Percentiles rank a stretch among this genome's conserved stretches.
These are phyloP conservation scores for Daedalea quercina DNA, from an alignment of 768 basidiomycete species.

Conservation along the genomic window DNA sequence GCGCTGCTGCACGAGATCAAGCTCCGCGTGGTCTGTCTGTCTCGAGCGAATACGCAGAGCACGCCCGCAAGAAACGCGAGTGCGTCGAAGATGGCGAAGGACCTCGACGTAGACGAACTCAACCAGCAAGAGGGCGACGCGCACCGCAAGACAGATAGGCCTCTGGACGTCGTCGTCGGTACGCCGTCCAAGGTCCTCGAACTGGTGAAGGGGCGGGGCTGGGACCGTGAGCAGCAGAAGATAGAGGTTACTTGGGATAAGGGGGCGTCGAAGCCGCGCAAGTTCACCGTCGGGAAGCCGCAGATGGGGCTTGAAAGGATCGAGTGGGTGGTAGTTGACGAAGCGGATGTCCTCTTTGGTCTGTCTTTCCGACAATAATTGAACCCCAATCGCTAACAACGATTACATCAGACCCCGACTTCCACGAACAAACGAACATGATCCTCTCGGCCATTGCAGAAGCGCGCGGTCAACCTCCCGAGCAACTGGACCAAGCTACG, in stretches of 20 bases:
- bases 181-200: slow-evolving; percentile 62
- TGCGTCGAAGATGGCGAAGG: slow-evolving; percentile 43
- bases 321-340: slow-evolving; percentile 89
- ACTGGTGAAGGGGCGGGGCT: slow-evolving; percentile 46
- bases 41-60: slow-evolving; percentile 44
- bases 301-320: slow-evolving; percentile 61
- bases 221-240: slow-evolving; percentile 35
- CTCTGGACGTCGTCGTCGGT: slow-evolving; percentile 55
- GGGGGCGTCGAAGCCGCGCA: slow-evolving; percentile 18
- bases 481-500: slow-evolving; percentile 8
- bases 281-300: slow-evolving; percentile 39
- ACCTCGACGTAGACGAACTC: slow-evolving; percentile 25
- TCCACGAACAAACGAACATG: slow-evolving; percentile 63
- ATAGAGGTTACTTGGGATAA: slow-evolving; percentile 19
- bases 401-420: slow-evolving; percentile 63
- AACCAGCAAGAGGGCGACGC: slow-evolving; percentile 7
- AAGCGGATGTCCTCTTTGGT: slow-evolving; percentile 90
- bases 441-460: slow-evolving; percentile 66
- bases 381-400: background rate
- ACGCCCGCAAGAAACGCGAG: slow-evolving; percentile 25
- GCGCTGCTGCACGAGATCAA: slow-evolving; percentile 66
- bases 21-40: slow-evolving; percentile 68
- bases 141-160: slow-evolving; percentile 13
- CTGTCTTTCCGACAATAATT: slow-evolving; percentile 13
- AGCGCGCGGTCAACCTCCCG: slow-evolving; percentile 44